Evolutionary conservation across 208 protist genomes (phyloP).

Genomic region (Leishmania aethiopica): DNA sequence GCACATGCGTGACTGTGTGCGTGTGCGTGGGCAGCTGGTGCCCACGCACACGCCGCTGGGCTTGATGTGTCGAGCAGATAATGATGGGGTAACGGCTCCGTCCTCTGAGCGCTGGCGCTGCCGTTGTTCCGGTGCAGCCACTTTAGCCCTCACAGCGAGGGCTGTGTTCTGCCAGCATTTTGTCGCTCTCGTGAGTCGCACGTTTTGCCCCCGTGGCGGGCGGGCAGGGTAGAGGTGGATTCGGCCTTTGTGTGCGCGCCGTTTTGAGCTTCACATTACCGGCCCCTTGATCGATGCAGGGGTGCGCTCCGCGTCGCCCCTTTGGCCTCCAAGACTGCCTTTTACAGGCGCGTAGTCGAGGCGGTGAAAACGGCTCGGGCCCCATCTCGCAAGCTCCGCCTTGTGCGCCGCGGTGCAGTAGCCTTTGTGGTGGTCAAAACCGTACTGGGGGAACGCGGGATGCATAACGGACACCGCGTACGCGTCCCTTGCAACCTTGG

Average conservation of each 20-base stretch:
- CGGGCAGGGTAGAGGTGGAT: not conserved
- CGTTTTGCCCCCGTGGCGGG: not conserved
- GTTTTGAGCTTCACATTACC: not conserved
- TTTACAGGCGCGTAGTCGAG: constrained; percentile 39
- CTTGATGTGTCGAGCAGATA: not conserved
- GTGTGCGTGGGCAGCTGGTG: not conserved
- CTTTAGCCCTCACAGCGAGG: not conserved
- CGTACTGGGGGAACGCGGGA: constrained; percentile 35
- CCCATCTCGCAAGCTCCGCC: constrained; percentile 18
- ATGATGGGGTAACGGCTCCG: not conserved
- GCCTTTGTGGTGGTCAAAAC: constrained; percentile 55
- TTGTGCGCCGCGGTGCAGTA: constrained; percentile 50
- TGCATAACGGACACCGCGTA: constrained; percentile 44
- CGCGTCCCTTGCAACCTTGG: constrained; percentile 50
- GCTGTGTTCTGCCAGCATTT: not conserved
- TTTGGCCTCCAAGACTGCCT: not conserved
- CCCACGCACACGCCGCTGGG: not conserved
- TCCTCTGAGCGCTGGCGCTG: not conserved
- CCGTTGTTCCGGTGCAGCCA: not conserved
- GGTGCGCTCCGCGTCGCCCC: not conserved
- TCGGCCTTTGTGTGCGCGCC: not conserved
- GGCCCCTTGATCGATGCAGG: not conserved
- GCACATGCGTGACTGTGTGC: not conserved
- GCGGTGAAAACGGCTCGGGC: constrained; percentile 39
- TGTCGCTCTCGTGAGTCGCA: not conserved